These are phyloP conservation scores for Albifimbria verrucaria DNA, from an alignment of 2,329 filamentous ascomycete species.

Conservation along the genomic window DNA sequence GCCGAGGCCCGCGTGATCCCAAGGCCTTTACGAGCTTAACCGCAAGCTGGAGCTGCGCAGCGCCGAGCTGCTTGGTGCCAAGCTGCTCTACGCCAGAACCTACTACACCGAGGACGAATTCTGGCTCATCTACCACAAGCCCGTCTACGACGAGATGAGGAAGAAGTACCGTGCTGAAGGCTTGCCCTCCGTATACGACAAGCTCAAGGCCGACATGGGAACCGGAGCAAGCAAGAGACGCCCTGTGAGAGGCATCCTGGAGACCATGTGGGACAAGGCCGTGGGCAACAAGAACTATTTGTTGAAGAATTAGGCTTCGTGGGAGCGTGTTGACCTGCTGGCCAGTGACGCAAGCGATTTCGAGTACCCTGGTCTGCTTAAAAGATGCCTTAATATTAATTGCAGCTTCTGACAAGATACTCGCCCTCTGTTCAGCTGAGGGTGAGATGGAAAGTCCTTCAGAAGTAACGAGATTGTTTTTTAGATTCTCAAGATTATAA, in stretches of 20 bases:
- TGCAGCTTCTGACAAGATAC: no score
- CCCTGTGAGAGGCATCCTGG: slow-evolving; percentile 21
- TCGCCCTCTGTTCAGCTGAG: no score
- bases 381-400: no score
- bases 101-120: slow-evolving; percentile 53
- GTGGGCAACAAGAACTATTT: slow-evolving; percentile 24
- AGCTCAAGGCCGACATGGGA: slow-evolving; percentile 39
- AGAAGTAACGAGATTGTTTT: no score
- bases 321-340: no score
- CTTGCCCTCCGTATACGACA: slow-evolving; percentile 49
- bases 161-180: slow-evolving; percentile 45
- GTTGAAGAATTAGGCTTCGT: slow-evolving; percentile 21
- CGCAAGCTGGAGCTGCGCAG: slow-evolving; percentile 45
- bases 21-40: slow-evolving; percentile 41
- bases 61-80: slow-evolving; percentile 47
- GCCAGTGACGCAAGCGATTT: no score
- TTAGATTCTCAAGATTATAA: no score
- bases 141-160: slow-evolving; percentile 44
- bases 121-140: slow-evolving; percentile 47
- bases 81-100: slow-evolving; percentile 54
- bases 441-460: no score
- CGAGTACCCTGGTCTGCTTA: no score
- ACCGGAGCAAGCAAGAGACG: slow-evolving; percentile 19
- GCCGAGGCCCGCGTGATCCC: slow-evolving; percentile 29
- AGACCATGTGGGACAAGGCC: slow-evolving; percentile 26